A percentile compares a stretch with the other conserved stretches of the same genome.
Conservation (phyloP, 1,284 basidiomycete species). For the Xerocomus cyaneibrunnescens region DNA sequence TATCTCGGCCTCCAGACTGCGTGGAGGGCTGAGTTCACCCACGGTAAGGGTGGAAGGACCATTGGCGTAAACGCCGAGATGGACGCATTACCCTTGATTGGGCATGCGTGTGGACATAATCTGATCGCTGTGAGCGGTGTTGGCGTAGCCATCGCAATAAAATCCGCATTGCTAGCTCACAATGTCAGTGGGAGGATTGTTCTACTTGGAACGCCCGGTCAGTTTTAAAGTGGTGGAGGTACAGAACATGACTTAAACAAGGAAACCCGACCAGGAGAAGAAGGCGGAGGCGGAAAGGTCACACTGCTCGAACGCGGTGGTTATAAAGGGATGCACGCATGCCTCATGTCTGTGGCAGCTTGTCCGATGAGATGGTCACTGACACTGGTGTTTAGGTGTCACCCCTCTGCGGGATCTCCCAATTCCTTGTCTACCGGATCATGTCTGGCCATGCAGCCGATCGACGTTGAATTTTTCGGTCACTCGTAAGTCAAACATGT, state of each 20-base stretch:
- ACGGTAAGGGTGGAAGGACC: constrained; percentile 58
- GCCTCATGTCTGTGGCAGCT: constrained; percentile 58
- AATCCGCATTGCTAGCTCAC: constrained; percentile 63
- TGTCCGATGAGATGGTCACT: constrained; percentile 10
- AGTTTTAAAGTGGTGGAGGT: constrained; percentile 11
- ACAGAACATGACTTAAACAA: constrained; percentile 9
- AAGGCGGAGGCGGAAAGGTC: constrained; percentile 77
- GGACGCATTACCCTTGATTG: constrained; percentile 63
- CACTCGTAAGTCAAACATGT: constrained; percentile 48
- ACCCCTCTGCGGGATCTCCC: constrained; percentile 53
- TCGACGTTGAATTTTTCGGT: constrained; percentile 67
- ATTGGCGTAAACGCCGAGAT: constrained; percentile 72
- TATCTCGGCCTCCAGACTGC: constrained; percentile 73
- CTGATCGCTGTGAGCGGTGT: constrained; percentile 82
- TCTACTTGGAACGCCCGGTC: constrained; percentile 83
- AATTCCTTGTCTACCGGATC: constrained; percentile 50
- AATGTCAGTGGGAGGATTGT: constrained; percentile 71
- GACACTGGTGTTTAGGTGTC: constrained; percentile 49
- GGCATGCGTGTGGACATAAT: constrained; percentile 86
- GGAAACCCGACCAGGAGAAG: constrained; percentile 56
- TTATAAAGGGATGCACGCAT: constrained; percentile 76
- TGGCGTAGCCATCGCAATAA: constrained; percentile 72
- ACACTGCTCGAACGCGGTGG: constrained; percentile 69
- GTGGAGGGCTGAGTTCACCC: constrained; percentile 69
- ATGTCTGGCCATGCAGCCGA: constrained; percentile 56